Evolutionary conservation across 257 asterid genomes (phyloP).

Genomic region (Verbascum thapsus): DNA sequence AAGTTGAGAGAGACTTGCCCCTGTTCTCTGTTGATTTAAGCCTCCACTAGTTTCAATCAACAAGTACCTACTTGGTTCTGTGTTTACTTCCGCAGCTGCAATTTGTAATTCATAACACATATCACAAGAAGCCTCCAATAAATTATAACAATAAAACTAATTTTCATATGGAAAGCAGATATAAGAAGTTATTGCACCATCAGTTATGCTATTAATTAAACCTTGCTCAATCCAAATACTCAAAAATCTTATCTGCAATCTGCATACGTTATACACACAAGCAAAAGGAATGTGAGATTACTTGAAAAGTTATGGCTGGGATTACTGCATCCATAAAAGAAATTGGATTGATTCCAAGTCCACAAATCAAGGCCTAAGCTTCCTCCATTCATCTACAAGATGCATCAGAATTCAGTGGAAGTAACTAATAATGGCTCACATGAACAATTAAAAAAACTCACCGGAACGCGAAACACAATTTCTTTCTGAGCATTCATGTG

Average conservation of each 20-base stretch:
- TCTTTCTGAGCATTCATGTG: conserved; percentile 28
- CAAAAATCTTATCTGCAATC: no score
- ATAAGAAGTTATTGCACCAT: no score
- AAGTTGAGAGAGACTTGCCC: conserved; percentile 7
- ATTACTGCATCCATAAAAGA: conserved; percentile 47
- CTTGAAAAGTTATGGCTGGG: conserved; percentile 37
- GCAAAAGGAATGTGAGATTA: not conserved
- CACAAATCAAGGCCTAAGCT: conserved; percentile 34
- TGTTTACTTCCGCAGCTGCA: not conserved
- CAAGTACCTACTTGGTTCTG: conserved; percentile 6
- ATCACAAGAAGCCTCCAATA: not conserved
- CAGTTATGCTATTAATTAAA: no score
- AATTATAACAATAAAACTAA: not conserved
- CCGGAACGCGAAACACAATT: conserved; percentile 39
- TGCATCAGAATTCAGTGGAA: not conserved
- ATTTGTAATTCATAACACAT: not conserved
- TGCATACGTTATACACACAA: not conserved
- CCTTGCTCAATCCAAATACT: no score
- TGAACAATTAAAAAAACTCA: no score
- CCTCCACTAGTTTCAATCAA: conserved; percentile 18
- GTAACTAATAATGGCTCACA: no score
- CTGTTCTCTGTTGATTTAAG: conserved; percentile 18
- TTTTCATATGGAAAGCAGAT: no score
- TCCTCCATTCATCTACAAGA: conserved; percentile 38
- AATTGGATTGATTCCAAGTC: conserved; percentile 38